phyloP scores from a whole-genome alignment of 257 asterid species.

The Schizonepeta tenuifolia region DNA sequence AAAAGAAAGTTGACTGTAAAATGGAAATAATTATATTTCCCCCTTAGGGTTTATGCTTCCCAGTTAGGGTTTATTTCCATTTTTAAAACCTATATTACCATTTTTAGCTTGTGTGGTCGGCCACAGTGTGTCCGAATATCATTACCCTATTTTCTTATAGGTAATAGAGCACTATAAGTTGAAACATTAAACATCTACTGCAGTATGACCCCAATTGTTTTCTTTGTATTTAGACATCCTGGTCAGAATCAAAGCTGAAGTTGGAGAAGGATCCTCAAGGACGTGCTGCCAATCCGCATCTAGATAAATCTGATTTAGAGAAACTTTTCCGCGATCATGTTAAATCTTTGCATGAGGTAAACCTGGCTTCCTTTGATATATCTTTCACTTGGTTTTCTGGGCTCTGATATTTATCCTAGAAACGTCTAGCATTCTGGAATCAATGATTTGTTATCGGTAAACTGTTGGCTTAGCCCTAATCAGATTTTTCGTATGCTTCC shows the following conservation, averaged over 20 bases:
- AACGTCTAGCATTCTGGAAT: background rate
- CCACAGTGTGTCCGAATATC: too few species aligned
- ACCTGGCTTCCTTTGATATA: conserved; percentile 27
- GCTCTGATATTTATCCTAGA: conserved; percentile 2
- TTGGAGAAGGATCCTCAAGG: conserved; percentile 98
- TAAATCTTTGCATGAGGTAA: conserved; percentile 79
- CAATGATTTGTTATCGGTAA: too few species aligned
- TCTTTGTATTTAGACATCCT: conserved; percentile 68
- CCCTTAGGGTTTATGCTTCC: too few species aligned
- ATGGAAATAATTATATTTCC: too few species aligned
- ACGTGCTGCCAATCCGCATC: conserved; percentile 79
- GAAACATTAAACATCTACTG: too few species aligned
- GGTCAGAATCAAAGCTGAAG: conserved; percentile 90
- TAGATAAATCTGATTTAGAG: conserved; percentile 88
- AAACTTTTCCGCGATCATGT: conserved; percentile 94
- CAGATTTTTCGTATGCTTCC: background rate
- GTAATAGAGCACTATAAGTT: background rate
- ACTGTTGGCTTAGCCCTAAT: background rate
- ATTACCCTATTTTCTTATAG: conserved; percentile 3
- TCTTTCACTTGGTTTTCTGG: conserved; percentile 9
- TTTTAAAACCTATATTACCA: too few species aligned
- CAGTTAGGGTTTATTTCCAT: too few species aligned
- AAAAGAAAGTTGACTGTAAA: too few species aligned
- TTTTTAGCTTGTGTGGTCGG: too few species aligned
- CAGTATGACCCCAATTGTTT: background rate